Evolutionary conservation across 2,329 filamentous ascomycete genomes (phyloP), one percentile per base, ranked within the genome.

Genomic region (Pezicula carpinea): DNA sequence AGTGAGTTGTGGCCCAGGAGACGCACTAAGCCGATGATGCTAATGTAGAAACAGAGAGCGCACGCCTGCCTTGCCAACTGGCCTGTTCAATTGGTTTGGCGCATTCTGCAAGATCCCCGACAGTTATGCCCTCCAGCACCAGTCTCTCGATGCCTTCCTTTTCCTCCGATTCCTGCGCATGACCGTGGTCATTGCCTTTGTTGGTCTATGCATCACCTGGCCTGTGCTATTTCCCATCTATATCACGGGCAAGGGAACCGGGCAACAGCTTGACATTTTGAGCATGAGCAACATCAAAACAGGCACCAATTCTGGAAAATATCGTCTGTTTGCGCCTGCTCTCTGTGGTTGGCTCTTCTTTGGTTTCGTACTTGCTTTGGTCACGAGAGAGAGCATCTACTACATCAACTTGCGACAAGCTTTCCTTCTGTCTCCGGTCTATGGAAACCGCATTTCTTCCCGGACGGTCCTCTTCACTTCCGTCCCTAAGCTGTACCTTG

Each of bases 341-440:
- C 77, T 88, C 44, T 73, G 90, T 44, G 82, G 84, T 1, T 96
- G 89, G 81, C 66, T 91, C 42, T 97, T 89, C 69, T 90, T 87
- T 66, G 80, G 80, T 39, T 97, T 97, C 63, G 76, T 97, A 54
- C 85, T 97, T 66, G 93, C 88, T 68, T 84, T 89, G 61, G 81
- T 97, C 53, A 86, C 90, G 47, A 80, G 92, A 48, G 92, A 97
- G 67, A 84, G 82, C 63, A 86, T 97, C 58, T 96, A 85, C 76
- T 95, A 89, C 68, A 86, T 96, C 72, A 95, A 95, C 61, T 70
- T 97, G 43, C 87, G 91, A 53, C 92, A 97, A 69, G 92, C 92
- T 0, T 96, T 95, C 69, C 80, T 95, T 34, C 79, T 95, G 46
- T 91, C 89, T 10, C 89, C 90, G 10, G 74, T 87, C 40, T 95